Conservation (phyloP, 2,329 filamentous ascomycete species). For the Pseudofabraea citricarpa region DNA sequence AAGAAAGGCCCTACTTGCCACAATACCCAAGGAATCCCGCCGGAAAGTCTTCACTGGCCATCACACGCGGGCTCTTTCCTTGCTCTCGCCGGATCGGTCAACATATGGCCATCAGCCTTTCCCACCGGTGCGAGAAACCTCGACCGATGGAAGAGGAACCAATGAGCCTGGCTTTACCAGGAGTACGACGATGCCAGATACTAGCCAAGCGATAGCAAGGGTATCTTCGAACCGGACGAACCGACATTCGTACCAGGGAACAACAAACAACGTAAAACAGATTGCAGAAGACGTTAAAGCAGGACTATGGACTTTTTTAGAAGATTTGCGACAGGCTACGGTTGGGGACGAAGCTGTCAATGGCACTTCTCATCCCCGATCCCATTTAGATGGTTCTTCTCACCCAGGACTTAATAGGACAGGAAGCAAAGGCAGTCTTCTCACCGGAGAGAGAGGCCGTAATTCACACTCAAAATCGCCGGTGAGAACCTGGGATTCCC, state of each 20-base stretch:
- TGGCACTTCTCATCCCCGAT: slow-evolving; percentile 35
- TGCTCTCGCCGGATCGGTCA: slow-evolving; percentile 60
- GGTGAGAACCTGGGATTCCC: slow-evolving; percentile 24
- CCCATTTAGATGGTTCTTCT: slow-evolving; percentile 28
- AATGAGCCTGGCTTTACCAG: slow-evolving; percentile 11
- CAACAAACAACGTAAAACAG: slow-evolving; percentile 25
- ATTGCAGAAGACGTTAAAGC: slow-evolving; percentile 72
- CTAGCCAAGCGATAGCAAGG: slow-evolving; percentile 21
- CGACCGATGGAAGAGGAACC: slow-evolving; percentile 21
- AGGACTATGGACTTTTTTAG: slow-evolving; percentile 89
- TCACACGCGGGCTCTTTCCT: slow-evolving; percentile 64
- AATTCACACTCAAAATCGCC: slow-evolving; percentile 13
- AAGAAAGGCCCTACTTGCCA: slow-evolving; percentile 60
- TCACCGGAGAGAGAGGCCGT: slow-evolving; percentile 13
- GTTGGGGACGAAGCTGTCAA: slow-evolving; percentile 87
- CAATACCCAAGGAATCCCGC: slow-evolving; percentile 37
- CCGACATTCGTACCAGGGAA: slow-evolving; percentile 28
- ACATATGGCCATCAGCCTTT: slow-evolving; percentile 18
- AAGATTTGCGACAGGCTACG: slow-evolving; percentile 91
- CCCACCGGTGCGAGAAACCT: slow-evolving; percentile 28
- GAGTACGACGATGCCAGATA: slow-evolving; percentile 25
- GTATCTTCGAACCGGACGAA: slow-evolving; percentile 18
- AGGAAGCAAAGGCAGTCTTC: slow-evolving; percentile 30
- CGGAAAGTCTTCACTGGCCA: slow-evolving; percentile 66
- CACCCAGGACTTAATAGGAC: slow-evolving; percentile 25